These are phyloP conservation scores for Symbiodinium pilosum DNA, from an alignment of 73 alveolate species.

Conservation along the genomic window DNA sequence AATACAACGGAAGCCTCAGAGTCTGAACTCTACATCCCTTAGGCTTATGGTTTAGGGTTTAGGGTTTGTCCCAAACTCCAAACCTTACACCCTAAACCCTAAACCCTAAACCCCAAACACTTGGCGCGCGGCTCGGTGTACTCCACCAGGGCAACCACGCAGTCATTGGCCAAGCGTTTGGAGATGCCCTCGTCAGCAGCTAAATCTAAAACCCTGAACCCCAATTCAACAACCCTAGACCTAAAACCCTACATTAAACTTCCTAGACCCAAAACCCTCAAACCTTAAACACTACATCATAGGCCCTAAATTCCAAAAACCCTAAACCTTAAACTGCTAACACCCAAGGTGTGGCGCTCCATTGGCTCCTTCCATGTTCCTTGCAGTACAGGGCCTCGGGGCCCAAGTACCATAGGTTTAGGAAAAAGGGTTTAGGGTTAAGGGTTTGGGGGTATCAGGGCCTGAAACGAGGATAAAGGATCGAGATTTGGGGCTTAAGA, in stretches of 20 bases:
- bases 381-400: no score
- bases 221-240: neutral
- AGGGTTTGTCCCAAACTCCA: neutral
- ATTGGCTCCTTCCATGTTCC: no score
- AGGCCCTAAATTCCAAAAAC: neutral
- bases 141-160: slow-evolving; percentile 91
- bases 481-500: neutral
- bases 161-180: slow-evolving; percentile 41
- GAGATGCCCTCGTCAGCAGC: slow-evolving; percentile 86
- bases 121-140: slow-evolving; percentile 11
- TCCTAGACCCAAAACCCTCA: neutral
- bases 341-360: neutral
- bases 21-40: no score
- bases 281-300: neutral
- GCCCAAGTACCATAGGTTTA: no score
- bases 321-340: neutral
- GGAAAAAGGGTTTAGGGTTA: neutral
- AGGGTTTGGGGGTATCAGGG: neutral
- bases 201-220: no score
- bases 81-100: neutral
- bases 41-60: no score
- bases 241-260: neutral
- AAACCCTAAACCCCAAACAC: neutral
- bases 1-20: no score
- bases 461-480: neutral